Evolutionary conservation across 2,329 filamentous ascomycete genomes (phyloP).

Genomic region (Blastomyces silverae): DNA sequence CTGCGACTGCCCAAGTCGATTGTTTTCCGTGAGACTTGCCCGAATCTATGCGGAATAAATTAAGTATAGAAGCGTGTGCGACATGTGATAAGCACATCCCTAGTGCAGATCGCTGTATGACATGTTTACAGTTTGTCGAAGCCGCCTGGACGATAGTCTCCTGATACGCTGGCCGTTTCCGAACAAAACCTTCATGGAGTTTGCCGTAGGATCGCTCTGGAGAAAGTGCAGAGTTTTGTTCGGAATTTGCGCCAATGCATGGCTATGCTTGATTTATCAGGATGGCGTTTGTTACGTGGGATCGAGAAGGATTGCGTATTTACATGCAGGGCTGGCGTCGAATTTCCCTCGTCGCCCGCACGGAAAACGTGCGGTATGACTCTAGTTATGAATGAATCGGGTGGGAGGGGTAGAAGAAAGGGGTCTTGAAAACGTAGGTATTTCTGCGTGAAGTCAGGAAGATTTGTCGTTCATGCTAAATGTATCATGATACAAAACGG

Average conservation of each 20-base stretch:
- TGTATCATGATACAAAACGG: neutral
- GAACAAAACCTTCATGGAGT: neutral
- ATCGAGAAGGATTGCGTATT: neutral
- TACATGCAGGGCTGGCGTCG: too few species aligned
- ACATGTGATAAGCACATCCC: neutral
- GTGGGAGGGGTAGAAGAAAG: neutral
- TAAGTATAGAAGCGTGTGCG: neutral
- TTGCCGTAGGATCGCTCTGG: neutral
- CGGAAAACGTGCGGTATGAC: neutral
- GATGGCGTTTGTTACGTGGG: neutral
- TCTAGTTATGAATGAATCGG: neutral
- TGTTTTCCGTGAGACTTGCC: neutral
- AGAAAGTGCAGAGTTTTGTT: neutral
- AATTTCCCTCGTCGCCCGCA: neutral
- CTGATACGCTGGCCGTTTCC: neutral
- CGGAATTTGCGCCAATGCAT: neutral
- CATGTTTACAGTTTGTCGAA: neutral
- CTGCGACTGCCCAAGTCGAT: neutral
- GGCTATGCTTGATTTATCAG: neutral
- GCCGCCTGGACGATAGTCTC: neutral
- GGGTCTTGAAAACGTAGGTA: neutral
- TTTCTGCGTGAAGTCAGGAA: neutral
- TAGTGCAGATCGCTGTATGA: neutral
- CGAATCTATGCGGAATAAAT: neutral
- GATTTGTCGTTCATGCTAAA: neutral